These are phyloP conservation scores for Diaporthe citrichinensis DNA, from an alignment of 2,329 filamentous ascomycete genomes.

Conservation along the genomic window DNA sequence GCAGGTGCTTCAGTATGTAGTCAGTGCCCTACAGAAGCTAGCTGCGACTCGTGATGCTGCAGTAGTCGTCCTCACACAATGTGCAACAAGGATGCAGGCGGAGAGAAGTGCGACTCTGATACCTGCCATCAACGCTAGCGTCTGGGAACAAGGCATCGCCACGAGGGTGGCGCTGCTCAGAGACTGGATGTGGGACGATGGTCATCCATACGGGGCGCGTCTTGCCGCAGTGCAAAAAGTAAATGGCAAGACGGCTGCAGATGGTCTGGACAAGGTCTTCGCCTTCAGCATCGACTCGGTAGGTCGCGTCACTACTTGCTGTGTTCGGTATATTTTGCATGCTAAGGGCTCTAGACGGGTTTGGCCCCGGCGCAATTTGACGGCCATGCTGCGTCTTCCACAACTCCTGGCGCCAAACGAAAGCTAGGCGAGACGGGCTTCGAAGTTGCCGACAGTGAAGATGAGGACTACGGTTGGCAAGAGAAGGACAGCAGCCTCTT, in stretches of 20 bases:
- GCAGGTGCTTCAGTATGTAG: conserved; percentile 72
- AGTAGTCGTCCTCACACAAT: conserved; percentile 83
- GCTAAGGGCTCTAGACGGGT: conserved; percentile 55
- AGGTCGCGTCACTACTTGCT: conserved; percentile 46
- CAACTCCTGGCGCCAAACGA: conserved; percentile 68
- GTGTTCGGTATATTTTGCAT: conserved; percentile 25
- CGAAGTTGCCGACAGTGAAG: conserved; percentile 72
- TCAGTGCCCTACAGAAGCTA: conserved; percentile 80
- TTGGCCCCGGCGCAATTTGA: conserved; percentile 59
- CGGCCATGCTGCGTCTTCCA: conserved; percentile 50
- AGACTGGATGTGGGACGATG: conserved; percentile 75
- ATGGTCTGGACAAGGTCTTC: conserved; percentile 59
- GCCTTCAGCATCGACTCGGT: conserved; percentile 66
- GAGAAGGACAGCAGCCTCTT: conserved; percentile 75
- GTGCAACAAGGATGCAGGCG: conserved; percentile 82
- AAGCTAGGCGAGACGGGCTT: conserved; percentile 73
- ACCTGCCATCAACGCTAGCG: conserved; percentile 79
- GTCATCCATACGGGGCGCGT: conserved; percentile 63
- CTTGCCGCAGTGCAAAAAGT: conserved; percentile 77
- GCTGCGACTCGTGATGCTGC: conserved; percentile 81
- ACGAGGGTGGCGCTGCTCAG: conserved; percentile 83
- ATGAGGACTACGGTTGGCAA: conserved; percentile 82
- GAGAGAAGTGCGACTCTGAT: conserved; percentile 77
- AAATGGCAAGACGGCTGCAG: conserved; percentile 63
- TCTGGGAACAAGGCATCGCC: conserved; percentile 85